phyloP scores from a whole-genome alignment of 2,329 filamentous ascomycete genomes.

The Hymenoscyphus scutula region DNA sequence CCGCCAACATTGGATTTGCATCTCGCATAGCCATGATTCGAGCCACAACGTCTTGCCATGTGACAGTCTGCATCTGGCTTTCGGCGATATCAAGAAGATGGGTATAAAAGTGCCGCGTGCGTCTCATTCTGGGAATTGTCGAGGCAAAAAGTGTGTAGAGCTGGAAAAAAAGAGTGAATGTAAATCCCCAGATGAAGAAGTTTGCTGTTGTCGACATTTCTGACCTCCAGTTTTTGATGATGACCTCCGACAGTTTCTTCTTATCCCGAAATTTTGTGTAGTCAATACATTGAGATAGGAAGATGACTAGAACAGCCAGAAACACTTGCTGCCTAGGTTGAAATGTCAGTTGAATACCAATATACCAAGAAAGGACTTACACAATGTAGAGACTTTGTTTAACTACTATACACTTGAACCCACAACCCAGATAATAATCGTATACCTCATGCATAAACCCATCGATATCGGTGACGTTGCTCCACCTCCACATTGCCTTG shows the following conservation, averaged over 20 bases:
- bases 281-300: slow-evolving; percentile 67
- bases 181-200: slow-evolving; percentile 56
- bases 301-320: slow-evolving; percentile 65
- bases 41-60: slow-evolving; percentile 70
- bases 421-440: slow-evolving; percentile 64
- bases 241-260: slow-evolving; percentile 46
- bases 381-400: slow-evolving; percentile 55
- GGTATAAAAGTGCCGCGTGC: slow-evolving; percentile 68
- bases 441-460: slow-evolving; percentile 69
- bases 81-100: slow-evolving; percentile 67
- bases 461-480: slow-evolving; percentile 69
- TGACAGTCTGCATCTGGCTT: slow-evolving; percentile 69
- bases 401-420: slow-evolving; percentile 67
- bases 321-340: slow-evolving; percentile 59
- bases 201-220: slow-evolving; percentile 41
- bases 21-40: slow-evolving; percentile 69
- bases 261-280: slow-evolving; percentile 58
- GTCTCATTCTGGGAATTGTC: slow-evolving; percentile 57
- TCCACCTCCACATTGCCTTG: slow-evolving; percentile 71
- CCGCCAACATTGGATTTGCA: slow-evolving; percentile 64
- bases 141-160: slow-evolving; percentile 52
- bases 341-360: slow-evolving; percentile 16
- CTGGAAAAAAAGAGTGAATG: slow-evolving; percentile 62
- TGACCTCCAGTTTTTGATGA: slow-evolving; percentile 58
- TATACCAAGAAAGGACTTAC: slow-evolving; percentile 38